These are phyloP conservation scores for Oligophagozyma castellii DNA, from an alignment of 1,139 yeast genomes.

Conservation along the genomic window DNA sequence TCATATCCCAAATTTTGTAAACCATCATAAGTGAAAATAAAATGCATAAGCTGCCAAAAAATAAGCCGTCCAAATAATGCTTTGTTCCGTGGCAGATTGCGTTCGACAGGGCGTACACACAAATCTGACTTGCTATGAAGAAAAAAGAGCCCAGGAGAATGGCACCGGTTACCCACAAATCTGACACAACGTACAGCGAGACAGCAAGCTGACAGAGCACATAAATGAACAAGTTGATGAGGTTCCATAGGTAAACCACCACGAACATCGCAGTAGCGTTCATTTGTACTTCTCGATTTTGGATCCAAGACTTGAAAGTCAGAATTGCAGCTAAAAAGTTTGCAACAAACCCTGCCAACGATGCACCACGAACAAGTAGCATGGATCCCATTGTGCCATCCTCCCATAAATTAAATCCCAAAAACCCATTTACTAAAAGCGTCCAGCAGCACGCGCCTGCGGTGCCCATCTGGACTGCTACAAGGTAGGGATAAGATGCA, in stretches of 20 bases:
- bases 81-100: conserved; percentile 55
- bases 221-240: conserved; percentile 47
- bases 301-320: conserved; percentile 61
- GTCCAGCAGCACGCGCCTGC: conserved; percentile 59
- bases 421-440: conserved; percentile 56
- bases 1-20: conserved; percentile 92
- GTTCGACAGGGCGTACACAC: conserved; percentile 54
- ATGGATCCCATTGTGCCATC: conserved; percentile 69
- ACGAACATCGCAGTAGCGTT: conserved; percentile 55
- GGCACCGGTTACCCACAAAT: conserved; percentile 85
- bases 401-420: conserved; percentile 86
- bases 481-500: conserved; percentile 63
- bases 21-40: conserved; percentile 84
- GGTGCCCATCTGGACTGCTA: conserved; percentile 63
- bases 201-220: conserved; percentile 58
- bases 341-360: conserved; percentile 40
- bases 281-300: conserved; percentile 18
- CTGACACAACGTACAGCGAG: conserved; percentile 52
- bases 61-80: conserved; percentile 83
- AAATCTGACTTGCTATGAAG: conserved; percentile 68
- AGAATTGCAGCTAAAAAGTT: conserved; percentile 55
- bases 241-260: conserved; percentile 58
- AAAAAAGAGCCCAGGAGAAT: conserved; percentile 54
- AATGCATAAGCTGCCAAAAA: conserved; percentile 72
- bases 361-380: conserved; percentile 37